phyloP scores from a whole-genome alignment of 2,329 filamentous ascomycete species.

The Gremmenia infestans region DNA sequence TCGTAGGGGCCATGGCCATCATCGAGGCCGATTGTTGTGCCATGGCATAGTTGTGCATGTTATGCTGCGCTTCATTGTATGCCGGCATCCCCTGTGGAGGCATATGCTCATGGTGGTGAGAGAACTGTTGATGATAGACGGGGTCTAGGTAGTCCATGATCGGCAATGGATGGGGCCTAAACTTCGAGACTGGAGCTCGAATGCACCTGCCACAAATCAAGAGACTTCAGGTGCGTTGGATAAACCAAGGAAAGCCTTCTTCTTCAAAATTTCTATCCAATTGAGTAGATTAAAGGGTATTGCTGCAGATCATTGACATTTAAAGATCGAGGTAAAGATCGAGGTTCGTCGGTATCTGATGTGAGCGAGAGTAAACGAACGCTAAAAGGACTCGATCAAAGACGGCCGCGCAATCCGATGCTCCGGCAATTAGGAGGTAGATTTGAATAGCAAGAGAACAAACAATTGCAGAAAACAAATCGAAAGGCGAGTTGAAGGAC shows the following conservation, averaged over 20 bases:
- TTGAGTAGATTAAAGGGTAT: background rate
- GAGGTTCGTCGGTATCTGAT: background rate
- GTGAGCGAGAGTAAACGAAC: background rate
- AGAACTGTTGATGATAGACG: conserved; percentile 15
- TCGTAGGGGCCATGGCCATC: conserved; percentile 19
- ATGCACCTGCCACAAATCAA: conserved; percentile 10
- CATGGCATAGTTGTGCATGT: conserved; percentile 17
- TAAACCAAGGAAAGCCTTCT: background rate
- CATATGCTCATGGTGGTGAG: conserved; percentile 21
- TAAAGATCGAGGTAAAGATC: background rate
- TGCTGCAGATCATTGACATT: background rate
- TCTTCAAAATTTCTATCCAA: background rate
- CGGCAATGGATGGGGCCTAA: conserved; percentile 12
- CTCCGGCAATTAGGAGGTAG: background rate
- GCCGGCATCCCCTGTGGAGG: conserved; percentile 5
- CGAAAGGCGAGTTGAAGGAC: background rate
- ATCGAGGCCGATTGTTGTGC: conserved; percentile 31
- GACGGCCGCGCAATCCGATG: background rate
- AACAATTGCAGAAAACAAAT: background rate
- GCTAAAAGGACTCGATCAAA: background rate
- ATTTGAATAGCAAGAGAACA: background rate
- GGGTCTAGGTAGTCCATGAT: conserved; percentile 28
- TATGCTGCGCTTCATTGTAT: conserved; percentile 17
- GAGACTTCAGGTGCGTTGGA: conserved; percentile 1
- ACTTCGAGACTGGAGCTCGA: conserved; percentile 3